These are phyloP conservation scores for Claviceps digitariae DNA, from an alignment of 2,329 filamentous ascomycete genomes.

Conservation along the genomic window DNA sequence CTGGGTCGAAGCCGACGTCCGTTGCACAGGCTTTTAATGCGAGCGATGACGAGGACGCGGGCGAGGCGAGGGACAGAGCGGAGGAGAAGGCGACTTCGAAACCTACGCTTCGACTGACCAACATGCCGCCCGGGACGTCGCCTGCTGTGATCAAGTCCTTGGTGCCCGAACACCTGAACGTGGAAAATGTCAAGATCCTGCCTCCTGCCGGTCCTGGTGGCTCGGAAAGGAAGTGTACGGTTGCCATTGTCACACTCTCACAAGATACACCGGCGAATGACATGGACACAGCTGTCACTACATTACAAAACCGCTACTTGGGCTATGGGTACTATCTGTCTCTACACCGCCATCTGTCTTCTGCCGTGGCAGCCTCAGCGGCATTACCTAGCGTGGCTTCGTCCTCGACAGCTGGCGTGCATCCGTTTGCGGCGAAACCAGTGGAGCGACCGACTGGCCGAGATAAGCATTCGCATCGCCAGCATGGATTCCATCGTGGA, in stretches of 20 bases:
- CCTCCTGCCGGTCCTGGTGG: constrained; percentile 30
- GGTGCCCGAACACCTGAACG: constrained; percentile 43
- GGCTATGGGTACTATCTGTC: constrained; percentile 74
- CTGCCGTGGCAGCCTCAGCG: constrained; percentile 31
- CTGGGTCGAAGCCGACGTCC: constrained; percentile 31
- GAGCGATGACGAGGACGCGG: constrained; percentile 43
- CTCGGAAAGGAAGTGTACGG: constrained; percentile 55
- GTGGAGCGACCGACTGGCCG: constrained; percentile 30
- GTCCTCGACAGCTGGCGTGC: constrained; percentile 32
- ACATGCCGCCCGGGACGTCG: constrained; percentile 46
- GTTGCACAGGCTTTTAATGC: constrained; percentile 60
- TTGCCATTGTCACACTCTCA: constrained; percentile 69
- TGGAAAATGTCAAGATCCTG: constrained; percentile 63
- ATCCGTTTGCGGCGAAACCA: constrained; percentile 67
- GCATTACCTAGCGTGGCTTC: constrained; percentile 2
- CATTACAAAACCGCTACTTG: constrained; percentile 70
- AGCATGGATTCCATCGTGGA: constrained; percentile 36
- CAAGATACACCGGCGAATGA: constrained; percentile 71
- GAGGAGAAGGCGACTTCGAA: constrained; percentile 48
- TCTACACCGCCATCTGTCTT: constrained; percentile 72
- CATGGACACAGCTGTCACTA: constrained; percentile 67
- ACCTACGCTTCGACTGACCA: constrained; percentile 48
- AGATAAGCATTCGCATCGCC: constrained; percentile 21
- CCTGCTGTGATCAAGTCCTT: constrained; percentile 46
- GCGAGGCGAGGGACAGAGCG: constrained; percentile 26